phyloP scores from a whole-genome alignment of 768 basidiomycete species.

The Tricholoma flavovirens region DNA sequence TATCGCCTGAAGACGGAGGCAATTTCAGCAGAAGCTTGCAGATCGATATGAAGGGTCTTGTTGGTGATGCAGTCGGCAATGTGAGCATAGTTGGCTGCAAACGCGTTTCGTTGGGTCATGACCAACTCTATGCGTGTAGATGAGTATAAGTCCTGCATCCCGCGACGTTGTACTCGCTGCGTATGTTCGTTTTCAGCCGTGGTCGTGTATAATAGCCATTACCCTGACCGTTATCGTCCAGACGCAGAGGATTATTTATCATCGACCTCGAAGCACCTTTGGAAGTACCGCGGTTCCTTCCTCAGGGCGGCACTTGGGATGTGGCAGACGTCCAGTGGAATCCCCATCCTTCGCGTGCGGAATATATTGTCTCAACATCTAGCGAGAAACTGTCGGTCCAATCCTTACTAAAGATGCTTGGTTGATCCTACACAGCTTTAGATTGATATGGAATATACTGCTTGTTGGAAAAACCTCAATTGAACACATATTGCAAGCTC shows the following conservation, averaged over 20 bases:
- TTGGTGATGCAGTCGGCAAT: conserved; percentile 81
- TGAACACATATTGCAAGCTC: conserved; percentile 78
- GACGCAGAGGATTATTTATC: conserved; percentile 87
- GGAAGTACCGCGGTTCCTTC: conserved; percentile 86
- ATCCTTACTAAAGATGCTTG: background rate
- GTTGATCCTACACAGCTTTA: conserved; percentile 18
- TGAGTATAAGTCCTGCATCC: conserved; percentile 87
- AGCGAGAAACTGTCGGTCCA: conserved; percentile 74
- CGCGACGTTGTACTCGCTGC: conserved; percentile 89
- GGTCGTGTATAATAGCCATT: background rate
- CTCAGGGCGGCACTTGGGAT: conserved; percentile 96
- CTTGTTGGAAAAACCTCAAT: conserved; percentile 73
- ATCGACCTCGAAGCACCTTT: conserved; percentile 88
- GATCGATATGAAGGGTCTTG: conserved; percentile 75
- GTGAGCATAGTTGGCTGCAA: conserved; percentile 37
- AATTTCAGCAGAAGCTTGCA: conserved; percentile 56
- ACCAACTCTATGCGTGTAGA: conserved; percentile 37
- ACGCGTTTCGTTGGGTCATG: background rate
- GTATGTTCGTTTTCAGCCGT: conserved; percentile 31
- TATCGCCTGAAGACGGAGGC: conserved; percentile 45
- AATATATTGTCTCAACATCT: conserved; percentile 85
- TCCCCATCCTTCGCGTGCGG: conserved; percentile 66
- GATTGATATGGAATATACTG: conserved; percentile 92
- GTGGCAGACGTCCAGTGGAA: conserved; percentile 94
- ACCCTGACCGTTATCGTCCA: conserved; percentile 15